Evolutionary conservation across 2,329 filamentous ascomycete genomes (phyloP), one percentile per base, ranked within the genome.

Genomic region (Graphiopsis chlorocephala): DNA sequence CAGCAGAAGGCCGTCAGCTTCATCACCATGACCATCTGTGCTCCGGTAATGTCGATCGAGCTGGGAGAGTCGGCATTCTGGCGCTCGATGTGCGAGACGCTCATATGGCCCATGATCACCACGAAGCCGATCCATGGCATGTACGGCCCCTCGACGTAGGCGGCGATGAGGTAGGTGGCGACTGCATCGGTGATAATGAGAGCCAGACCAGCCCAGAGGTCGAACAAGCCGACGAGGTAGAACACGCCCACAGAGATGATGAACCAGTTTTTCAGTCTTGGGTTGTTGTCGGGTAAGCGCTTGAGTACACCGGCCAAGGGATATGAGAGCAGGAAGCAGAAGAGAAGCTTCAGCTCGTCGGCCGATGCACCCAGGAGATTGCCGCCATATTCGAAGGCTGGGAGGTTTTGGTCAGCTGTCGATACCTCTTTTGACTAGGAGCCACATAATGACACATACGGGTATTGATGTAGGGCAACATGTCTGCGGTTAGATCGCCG

Each of bases 21-120:
- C 92, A 99, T 99, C 68, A 98, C 89, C 71, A 98, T 80, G 35
- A 99, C 95, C 95, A 99, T 99, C 78, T 99, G 95, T 1, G 94
- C 93, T 66, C 85, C 93, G 0, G 94, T 97, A 70, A 99, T 93
- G 76, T 99, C 95, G 65, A 97, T 83, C 1, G 81, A 78, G 45
- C 85, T 83, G 0, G 91, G 86, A 67, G 87, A 84, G 70, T 90
- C 83, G 45, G 85, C 80, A 45, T 88, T 85, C 77, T 96, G 92
- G 45, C 96, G 90, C 65, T 86, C 82, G 67, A 99, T 89, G 77
- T 99, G 95, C 76, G 88, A 96, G 72, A 94, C 77, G 53, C 93
- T 94, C 90, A 98, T 91, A 79, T 99, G 94, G 63, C 89, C 89
- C 94, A 99, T 98, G 64, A 97, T 82, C 74, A 96, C 97, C 58